Evolutionary conservation across 2,329 filamentous ascomycete genomes (phyloP).

Genomic region (Phaeophleospora eucalypticola): DNA sequence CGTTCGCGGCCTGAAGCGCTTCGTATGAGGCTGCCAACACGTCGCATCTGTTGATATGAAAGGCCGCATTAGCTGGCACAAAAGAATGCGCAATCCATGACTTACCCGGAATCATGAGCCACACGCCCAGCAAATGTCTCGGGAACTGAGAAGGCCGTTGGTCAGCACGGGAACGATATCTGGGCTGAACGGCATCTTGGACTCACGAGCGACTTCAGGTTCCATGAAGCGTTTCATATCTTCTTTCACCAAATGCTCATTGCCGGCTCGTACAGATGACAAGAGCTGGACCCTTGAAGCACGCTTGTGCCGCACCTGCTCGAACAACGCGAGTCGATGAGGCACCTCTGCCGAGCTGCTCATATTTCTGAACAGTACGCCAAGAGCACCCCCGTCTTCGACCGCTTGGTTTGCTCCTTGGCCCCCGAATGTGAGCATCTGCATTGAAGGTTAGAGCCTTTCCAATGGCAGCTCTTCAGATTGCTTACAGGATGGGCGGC

Average conservation of each 20-base stretch:
- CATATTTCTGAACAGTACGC: background rate
- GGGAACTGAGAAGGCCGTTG: too few species aligned
- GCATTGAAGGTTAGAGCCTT: background rate
- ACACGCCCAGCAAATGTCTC: background rate
- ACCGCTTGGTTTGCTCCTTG: background rate
- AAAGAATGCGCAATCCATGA: background rate
- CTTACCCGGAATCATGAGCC: background rate
- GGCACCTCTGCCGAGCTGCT: background rate
- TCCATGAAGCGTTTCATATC: background rate
- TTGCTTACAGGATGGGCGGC: conserved; percentile 9
- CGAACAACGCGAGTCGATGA: background rate
- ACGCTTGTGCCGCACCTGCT: background rate
- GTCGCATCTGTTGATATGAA: background rate
- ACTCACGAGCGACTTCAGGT: background rate
- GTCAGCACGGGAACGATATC: too few species aligned
- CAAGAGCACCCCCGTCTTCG: background rate
- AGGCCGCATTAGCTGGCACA: background rate
- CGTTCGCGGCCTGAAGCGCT: background rate
- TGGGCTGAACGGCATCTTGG: too few species aligned
- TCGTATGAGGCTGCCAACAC: background rate
- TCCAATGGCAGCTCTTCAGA: background rate
- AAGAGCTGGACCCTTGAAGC: background rate
- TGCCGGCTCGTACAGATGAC: background rate
- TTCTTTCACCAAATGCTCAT: background rate
- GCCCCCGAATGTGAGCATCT: background rate